Percentiles rank a stretch among this genome's conserved stretches.
Conservation (phyloP, 2,329 filamentous ascomycete species). For the Aspergillus niger region DNA sequence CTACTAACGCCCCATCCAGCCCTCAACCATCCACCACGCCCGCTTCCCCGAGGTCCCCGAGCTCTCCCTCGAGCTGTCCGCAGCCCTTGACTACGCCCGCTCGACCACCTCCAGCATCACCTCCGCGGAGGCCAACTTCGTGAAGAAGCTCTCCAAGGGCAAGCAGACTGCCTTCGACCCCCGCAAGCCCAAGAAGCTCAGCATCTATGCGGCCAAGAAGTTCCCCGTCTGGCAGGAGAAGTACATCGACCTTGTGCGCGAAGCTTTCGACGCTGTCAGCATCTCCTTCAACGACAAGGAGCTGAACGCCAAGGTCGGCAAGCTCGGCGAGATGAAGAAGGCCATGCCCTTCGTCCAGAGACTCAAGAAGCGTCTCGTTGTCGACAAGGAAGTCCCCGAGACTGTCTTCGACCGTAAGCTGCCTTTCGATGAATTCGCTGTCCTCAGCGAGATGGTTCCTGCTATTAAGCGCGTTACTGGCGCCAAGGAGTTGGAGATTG, state of each 20-base stretch:
- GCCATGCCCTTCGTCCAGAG: conserved; percentile 94
- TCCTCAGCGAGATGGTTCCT: conserved; percentile 74
- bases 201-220: conserved; percentile 75
- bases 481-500: conserved; percentile 69
- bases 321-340: conserved; percentile 84
- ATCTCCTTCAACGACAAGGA: conserved; percentile 76
- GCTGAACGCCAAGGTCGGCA: conserved; percentile 74
- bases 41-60: conserved; percentile 70
- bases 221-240: conserved; percentile 92
- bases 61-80: conserved; percentile 67
- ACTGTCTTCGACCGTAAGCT: conserved; percentile 81
- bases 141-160: conserved; percentile 91
- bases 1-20: conserved; percentile 39
- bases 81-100: conserved; percentile 80
- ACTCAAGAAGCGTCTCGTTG: conserved; percentile 78
- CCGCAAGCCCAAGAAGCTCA: conserved; percentile 87
- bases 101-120: conserved; percentile 75
- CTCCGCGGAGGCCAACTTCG: conserved; percentile 71
- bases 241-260: conserved; percentile 77
- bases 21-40: conserved; percentile 75
- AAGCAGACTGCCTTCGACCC: conserved; percentile 84
- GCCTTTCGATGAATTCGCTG: conserved; percentile 79
- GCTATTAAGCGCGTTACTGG: conserved; percentile 76
- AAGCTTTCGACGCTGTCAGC: conserved; percentile 65
- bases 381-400: conserved; percentile 63